Percentiles rank a stretch among this genome's conserved stretches.
phyloP scores from a whole-genome alignment of 305 asterid genomes.

The Solanum hybrid region DNA sequence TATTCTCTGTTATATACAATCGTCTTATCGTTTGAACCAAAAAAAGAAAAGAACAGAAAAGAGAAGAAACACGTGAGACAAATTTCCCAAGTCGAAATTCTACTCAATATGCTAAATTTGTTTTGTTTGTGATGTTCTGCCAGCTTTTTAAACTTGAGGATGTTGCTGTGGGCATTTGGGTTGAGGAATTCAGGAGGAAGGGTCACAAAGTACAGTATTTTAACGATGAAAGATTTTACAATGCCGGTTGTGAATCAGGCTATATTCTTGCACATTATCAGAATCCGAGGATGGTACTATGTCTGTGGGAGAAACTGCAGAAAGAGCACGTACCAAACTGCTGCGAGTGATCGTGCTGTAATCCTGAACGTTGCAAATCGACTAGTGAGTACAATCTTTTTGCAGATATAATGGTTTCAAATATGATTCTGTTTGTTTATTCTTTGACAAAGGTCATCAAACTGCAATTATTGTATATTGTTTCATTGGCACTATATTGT shows the following conservation, averaged over 20 bases:
- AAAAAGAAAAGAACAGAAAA: not conserved
- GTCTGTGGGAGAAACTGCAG: slow-evolving; percentile 82
- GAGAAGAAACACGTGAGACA: not conserved
- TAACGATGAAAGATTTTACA: slow-evolving; percentile 53
- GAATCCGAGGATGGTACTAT: slow-evolving; percentile 64
- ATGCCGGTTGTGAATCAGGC: slow-evolving; percentile 65
- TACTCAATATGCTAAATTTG: not conserved
- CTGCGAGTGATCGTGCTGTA: slow-evolving; percentile 36
- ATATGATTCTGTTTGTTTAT: not conserved
- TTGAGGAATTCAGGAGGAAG: slow-evolving; percentile 44
- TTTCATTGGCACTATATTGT: not conserved
- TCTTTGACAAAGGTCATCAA: not conserved
- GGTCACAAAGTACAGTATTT: slow-evolving; percentile 38
- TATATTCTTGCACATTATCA: slow-evolving; percentile 91
- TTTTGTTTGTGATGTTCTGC: not conserved
- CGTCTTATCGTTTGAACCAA: not conserved
- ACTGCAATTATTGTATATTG: not conserved
- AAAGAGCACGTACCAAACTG: slow-evolving; percentile 63
- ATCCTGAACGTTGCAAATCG: not conserved
- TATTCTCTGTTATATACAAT: not conserved
- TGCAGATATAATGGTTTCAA: not conserved
- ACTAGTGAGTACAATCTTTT: not conserved
- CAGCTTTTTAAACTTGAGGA: slow-evolving; percentile 91
- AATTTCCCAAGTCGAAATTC: not conserved
- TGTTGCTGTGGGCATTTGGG: slow-evolving; percentile 92